Evolutionary conservation across 2,329 filamentous ascomycete genomes (phyloP).

Genomic region (Aspergillus calidoustus): DNA sequence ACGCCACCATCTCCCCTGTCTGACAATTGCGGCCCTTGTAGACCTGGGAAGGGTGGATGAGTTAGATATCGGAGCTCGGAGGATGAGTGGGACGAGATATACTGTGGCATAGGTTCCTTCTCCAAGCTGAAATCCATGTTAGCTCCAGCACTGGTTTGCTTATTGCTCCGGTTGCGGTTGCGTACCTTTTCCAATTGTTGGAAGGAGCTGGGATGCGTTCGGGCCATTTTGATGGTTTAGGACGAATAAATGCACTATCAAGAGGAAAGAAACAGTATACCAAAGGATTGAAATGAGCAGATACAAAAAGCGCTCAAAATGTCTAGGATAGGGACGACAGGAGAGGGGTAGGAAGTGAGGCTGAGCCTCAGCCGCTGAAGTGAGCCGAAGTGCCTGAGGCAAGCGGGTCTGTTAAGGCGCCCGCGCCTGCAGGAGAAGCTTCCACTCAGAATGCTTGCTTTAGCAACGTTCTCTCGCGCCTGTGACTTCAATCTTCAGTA

Average conservation of each 20-base stretch:
- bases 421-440: background rate
- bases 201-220: conserved; percentile 19
- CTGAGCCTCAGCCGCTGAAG: background rate
- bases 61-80: conserved; percentile 5
- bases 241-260: background rate
- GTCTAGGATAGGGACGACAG: no score
- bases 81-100: background rate
- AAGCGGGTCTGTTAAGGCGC: background rate
- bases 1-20: conserved; percentile 22
- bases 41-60: conserved; percentile 17
- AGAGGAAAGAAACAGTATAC: background rate
- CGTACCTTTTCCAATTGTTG: conserved; percentile 23
- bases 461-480: background rate
- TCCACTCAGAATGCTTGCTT: background rate
- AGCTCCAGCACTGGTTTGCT: background rate
- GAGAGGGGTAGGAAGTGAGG: background rate
- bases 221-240: conserved; percentile 11
- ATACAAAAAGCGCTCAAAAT: no score
- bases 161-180: background rate
- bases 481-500: background rate
- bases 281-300: no score
- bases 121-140: conserved; percentile 14
- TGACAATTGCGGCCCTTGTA: conserved; percentile 24
- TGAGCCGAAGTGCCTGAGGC: background rate
- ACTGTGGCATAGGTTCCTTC: conserved; percentile 25